Evolutionary conservation across 805 yeast genomes (phyloP).

Genomic region (Yarrowia alimentaria): DNA sequence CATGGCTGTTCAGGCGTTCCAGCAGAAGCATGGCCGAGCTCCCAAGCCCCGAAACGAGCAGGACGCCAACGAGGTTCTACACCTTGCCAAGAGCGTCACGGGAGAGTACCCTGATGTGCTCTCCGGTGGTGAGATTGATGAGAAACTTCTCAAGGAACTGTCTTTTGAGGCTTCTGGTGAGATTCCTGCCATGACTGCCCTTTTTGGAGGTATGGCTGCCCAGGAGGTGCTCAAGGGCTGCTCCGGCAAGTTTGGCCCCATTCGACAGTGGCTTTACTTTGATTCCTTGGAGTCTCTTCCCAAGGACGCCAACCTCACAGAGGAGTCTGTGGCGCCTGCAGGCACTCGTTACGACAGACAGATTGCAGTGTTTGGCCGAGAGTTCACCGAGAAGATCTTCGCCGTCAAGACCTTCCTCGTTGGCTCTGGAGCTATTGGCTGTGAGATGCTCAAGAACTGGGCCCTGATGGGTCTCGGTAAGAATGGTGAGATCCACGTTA

Average conservation of each 20-base stretch:
- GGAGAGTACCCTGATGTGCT: slow-evolving; percentile 58
- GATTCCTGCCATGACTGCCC: slow-evolving; percentile 82
- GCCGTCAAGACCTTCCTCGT: slow-evolving; percentile 85
- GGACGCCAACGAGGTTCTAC: slow-evolving; percentile 68
- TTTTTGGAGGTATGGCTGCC: slow-evolving; percentile 90
- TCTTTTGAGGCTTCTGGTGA: slow-evolving; percentile 90
- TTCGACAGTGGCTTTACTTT: slow-evolving; percentile 87
- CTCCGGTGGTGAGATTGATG: slow-evolving; percentile 59
- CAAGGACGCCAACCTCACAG: slow-evolving; percentile 50
- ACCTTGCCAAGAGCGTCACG: slow-evolving; percentile 59
- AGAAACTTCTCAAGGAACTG: slow-evolving; percentile 64
- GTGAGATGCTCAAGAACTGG: slow-evolving; percentile 98
- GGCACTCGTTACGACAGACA: slow-evolving; percentile 90
- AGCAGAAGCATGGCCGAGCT: slow-evolving; percentile 58
- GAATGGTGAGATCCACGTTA: slow-evolving; percentile 75
- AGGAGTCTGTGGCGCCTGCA: slow-evolving; percentile 68
- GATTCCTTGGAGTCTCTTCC: slow-evolving; percentile 94
- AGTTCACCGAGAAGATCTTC: slow-evolving; percentile 68
- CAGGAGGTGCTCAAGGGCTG: slow-evolving; percentile 95
- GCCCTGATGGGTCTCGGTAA: slow-evolving; percentile 95
- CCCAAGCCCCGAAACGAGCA: slow-evolving; percentile 75
- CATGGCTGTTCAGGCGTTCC: slow-evolving; percentile 80
- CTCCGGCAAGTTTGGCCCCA: slow-evolving; percentile 92
- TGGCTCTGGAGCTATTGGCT: slow-evolving; percentile 98
- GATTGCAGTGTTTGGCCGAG: slow-evolving; percentile 87